phyloP scores from a whole-genome alignment of 2,329 filamentous ascomycete genomes.

The Fusarium sp. region DNA sequence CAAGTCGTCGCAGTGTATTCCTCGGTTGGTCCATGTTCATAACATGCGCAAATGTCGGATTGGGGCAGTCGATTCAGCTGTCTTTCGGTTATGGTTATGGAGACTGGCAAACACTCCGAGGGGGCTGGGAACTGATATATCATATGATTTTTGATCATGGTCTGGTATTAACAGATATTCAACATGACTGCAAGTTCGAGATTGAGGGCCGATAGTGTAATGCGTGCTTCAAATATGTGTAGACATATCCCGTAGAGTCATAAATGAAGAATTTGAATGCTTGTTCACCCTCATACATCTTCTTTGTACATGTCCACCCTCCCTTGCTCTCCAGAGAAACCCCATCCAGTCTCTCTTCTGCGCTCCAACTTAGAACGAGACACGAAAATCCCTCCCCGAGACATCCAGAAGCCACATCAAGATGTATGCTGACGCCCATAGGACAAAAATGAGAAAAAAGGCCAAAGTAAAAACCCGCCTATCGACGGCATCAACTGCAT shows the following conservation, averaged over 20 bases:
- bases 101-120: background rate
- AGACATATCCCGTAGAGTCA: background rate
- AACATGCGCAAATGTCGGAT: background rate
- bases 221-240: background rate
- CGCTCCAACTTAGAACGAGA: background rate
- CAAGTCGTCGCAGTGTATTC: background rate
- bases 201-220: background rate
- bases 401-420: conserved; percentile 26
- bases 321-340: background rate
- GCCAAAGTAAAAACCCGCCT: conserved; percentile 18
- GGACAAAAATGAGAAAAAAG: conserved; percentile 31
- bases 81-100: background rate
- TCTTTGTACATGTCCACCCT: conserved; percentile 5
- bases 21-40: background rate
- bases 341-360: background rate
- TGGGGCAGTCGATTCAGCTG: no score
- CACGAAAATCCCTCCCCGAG: background rate
- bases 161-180: background rate
- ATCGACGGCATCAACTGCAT: conserved; percentile 4
- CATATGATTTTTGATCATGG: background rate
- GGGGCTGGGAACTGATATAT: background rate
- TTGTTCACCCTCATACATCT: background rate
- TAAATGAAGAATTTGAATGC: conserved; percentile 4
- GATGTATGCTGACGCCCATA: conserved; percentile 17
- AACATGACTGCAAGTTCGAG: background rate